Conservation (phyloP, 2,329 filamentous ascomycete genomes). For the Pseudohalonectria lignicola region DNA sequence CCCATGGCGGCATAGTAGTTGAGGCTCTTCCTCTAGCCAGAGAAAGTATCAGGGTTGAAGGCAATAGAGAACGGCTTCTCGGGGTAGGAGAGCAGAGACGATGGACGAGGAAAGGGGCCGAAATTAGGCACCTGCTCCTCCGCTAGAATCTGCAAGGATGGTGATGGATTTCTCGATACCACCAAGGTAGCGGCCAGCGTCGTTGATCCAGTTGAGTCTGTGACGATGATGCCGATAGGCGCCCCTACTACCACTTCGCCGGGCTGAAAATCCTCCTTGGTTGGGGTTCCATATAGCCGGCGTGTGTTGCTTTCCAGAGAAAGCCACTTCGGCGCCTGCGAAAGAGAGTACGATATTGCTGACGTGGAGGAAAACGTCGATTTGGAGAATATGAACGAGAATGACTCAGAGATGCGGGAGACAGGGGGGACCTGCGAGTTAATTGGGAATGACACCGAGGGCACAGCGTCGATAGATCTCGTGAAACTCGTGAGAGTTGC, state of each 20-base stretch:
- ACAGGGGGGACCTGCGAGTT: constrained; percentile 78
- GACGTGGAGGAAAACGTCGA: constrained; percentile 60
- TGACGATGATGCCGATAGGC: constrained; percentile 57
- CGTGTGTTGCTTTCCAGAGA: constrained; percentile 54
- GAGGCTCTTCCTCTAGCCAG: constrained; percentile 36
- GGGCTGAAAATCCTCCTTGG: constrained; percentile 31
- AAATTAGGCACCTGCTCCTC: constrained; percentile 45
- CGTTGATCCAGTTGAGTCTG: constrained; percentile 51
- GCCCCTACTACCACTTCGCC: constrained; percentile 42
- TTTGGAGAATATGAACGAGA: constrained; percentile 59
- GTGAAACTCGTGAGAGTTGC: constrained; percentile 18
- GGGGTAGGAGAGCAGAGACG: constrained; percentile 44
- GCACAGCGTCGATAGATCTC: constrained; percentile 19
- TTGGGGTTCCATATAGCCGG: constrained; percentile 61
- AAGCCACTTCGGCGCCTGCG: constrained; percentile 61
- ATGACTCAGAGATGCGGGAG: constrained; percentile 55
- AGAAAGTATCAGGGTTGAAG: constrained; percentile 52
- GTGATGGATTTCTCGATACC: constrained; percentile 47
- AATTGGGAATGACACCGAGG: constrained; percentile 54
- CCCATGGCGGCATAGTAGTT: constrained; percentile 69
- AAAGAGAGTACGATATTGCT: constrained; percentile 55
- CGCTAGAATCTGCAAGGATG: constrained; percentile 43
- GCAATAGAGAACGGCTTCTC: constrained; percentile 39
- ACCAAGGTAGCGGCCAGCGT: constrained; percentile 60
- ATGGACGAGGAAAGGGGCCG: constrained; percentile 48